Percentiles rank a stretch among this genome's conserved stretches.
Conservation (phyloP, 2,329 filamentous ascomycete species). For the Trichoderma gracile region DNA sequence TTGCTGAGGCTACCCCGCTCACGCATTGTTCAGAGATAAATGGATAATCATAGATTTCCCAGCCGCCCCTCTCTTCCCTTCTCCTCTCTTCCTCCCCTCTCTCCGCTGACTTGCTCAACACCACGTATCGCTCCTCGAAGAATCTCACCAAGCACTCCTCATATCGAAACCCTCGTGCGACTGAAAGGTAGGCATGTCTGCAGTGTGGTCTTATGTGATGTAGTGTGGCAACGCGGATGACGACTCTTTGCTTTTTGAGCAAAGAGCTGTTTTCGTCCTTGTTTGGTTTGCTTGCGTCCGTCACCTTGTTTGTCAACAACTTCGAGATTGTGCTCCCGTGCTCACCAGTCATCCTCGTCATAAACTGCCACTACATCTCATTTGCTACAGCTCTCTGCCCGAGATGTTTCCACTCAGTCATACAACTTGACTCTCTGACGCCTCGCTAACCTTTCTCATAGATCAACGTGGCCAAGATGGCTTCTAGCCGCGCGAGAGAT, state of each 20-base stretch:
- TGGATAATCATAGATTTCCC: not conserved
- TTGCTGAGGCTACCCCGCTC: not conserved
- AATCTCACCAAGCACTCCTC: not conserved
- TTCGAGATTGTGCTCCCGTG: not conserved
- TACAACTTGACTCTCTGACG: too few relatives aligned
- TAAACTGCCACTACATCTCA: not conserved
- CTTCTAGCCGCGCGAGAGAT: not conserved
- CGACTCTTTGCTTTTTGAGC: not conserved
- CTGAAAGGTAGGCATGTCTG: not conserved
- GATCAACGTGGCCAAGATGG: conserved; percentile 5
- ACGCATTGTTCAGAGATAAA: not conserved
- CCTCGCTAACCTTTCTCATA: not conserved
- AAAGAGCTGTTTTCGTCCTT: not conserved
- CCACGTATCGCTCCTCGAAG: not conserved
- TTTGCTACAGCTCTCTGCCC: not conserved
- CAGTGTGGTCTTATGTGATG: not conserved
- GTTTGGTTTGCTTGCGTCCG: not conserved
- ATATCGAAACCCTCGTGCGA: not conserved
- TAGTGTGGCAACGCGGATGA: not conserved
- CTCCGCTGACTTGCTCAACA: not conserved
- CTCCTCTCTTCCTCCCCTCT: not conserved
- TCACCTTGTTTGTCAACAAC: not conserved
- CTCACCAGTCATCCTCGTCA: not conserved
- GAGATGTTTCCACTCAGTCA: not conserved
- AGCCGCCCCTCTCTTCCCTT: not conserved